Base-by-base conservation (phyloP, 768 basidiomycete genomes). In the Daedalea quercina region DNA sequence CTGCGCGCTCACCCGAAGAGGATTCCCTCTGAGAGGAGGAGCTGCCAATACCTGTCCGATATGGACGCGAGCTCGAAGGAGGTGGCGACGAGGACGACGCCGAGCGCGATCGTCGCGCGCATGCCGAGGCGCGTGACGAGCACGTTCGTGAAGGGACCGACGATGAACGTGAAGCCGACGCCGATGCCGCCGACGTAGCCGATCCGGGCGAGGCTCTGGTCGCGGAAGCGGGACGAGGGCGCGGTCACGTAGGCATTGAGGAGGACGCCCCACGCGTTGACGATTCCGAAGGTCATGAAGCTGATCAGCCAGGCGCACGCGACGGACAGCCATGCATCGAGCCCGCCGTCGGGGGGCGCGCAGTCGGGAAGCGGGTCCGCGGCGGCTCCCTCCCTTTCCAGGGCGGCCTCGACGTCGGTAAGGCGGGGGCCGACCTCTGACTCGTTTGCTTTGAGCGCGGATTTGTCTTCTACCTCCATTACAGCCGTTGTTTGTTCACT, bases 281-380 rank as follows among this genome's bases (percentile, higher is more conserved):
- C 46, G n/a, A 47, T 33, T n/a, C 46, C 46, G 46, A 47, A 47
- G 12, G 46, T 47, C 17, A 47, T 33, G 28, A 47, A 47, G 17
- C 25, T 33, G 46, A 47, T 13, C 25, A 47, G 28, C 46, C 46
- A 47, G 3, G 22, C 28, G 15, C 15, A 24, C 4, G 31, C 46
- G 46, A 47, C 31, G 25, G 46, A 13, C 46, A 47, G 17, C 46
- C 46, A 47, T 7, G 46, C 46, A 11, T 47, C 15, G 15, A 33
- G n/a, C 13, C 46, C 46, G 28, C 46, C 46, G 25, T 47, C 46
- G 25, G 46, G 46, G 28, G 46, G 46, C 4, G 28, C 28, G 28
- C 11, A 4, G 28, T 6, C 28, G 28, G 28, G 28, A n/a, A n/a
- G n/a, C n/a, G n/a, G n/a, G n/a, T n/a, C n/a, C n/a, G n/a, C n/a